Evolutionary conservation across 371 early-diverging fungal genomes (phyloP).

Genomic region (Ordospora pajunii): DNA sequence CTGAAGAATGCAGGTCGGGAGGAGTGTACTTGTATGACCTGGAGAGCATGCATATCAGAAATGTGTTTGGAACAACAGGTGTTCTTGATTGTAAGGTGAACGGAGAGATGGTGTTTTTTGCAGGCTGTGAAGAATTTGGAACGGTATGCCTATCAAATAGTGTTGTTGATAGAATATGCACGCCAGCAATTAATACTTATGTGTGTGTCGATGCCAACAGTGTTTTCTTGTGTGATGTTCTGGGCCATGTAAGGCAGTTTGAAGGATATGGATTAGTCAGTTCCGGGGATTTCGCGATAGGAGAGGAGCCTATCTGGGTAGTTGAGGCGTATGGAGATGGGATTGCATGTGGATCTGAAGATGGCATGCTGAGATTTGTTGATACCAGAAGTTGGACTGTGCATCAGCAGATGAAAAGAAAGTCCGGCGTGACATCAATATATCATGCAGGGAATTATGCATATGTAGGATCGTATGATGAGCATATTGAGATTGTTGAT

Average conservation of each 20-base stretch:
- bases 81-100: constrained; percentile 16
- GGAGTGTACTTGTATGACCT: not conserved
- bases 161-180: not conserved
- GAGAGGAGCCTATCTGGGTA: constrained; percentile 33
- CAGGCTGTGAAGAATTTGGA: not conserved
- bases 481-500: constrained; percentile 19
- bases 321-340: not conserved
- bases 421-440: constrained; percentile 24
- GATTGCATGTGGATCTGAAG: constrained; percentile 27
- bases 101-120: constrained; percentile 4
- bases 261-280: not conserved
- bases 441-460: not conserved
- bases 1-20: not conserved
- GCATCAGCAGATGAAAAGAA: not conserved
- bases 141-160: not conserved
- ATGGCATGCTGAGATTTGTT: constrained; percentile 1
- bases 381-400: not conserved
- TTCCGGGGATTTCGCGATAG: not conserved
- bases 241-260: constrained; percentile 16
- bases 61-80: constrained; percentile 9
- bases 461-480: constrained; percentile 43
- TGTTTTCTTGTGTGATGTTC: constrained; percentile 14
- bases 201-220: not conserved
- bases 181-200: constrained; percentile 28
- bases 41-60: not conserved